Evolutionary conservation across 139 green algal genomes (phyloP), one percentile per base, ranked within the genome.

Genomic region (Choricystis sp.): DNA sequence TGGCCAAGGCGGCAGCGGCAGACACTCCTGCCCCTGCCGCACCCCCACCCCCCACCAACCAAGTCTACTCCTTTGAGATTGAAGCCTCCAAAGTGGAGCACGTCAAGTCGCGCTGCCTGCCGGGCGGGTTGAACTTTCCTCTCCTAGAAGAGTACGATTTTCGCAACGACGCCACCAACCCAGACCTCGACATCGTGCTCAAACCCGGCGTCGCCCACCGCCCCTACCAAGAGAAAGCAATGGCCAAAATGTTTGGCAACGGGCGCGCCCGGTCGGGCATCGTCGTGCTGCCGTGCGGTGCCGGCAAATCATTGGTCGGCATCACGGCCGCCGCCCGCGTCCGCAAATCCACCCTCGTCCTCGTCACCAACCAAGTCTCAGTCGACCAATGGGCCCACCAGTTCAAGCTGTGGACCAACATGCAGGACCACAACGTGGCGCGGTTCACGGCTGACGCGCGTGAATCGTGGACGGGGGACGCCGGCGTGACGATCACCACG

Each of bases 101-200:
- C 27, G 92, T 98, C 31, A 97, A 98, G 81, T 66, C 79, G 72
- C 77, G 89, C 22, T 97, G 92, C 74, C 75, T 98, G 56, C 92
- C 89, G 14, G 77, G 75, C 3, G 81, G 75, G 5, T 75, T 98
- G 4, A 93, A 97, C 77, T 95, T 89, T 76, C 92, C 92, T 3
- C 93, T 98, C 82, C 74, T 98, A 63, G 92, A 98, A 67, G 92
- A 98, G 81, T 98, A 98, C 66, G 92, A 98, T 82, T 98, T 96
- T 74, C 74, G 78, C 23, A 83, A 90, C 67, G 89, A 96, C 77
- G 70, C 62, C 5, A 55, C 66, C 52, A 94, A 92, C 66, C 73
- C 82, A 1, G 62, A 82, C 57, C 67, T 95, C 22, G 63, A 69
- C 52, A 83, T 94, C 2, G 89, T 93, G 49, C 80, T 99, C n/a